Evolutionary conservation across 2,329 filamentous ascomycete species (phyloP).

Genomic region (Blastomyces silverae): DNA sequence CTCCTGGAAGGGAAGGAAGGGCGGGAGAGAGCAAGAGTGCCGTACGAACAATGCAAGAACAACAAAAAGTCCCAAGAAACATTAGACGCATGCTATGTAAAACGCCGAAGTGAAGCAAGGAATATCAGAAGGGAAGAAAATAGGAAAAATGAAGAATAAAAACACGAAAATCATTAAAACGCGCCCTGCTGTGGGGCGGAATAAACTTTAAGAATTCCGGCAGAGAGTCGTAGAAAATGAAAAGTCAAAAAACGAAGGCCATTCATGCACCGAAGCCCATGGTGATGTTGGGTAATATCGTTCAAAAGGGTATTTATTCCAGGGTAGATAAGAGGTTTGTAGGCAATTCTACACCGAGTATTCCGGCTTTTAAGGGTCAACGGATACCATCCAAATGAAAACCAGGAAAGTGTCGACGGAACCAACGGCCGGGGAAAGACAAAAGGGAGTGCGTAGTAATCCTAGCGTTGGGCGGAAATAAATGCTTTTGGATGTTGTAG

Average conservation of each 20-base stretch:
- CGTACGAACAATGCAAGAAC: background rate
- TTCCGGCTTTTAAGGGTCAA: background rate
- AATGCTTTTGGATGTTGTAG: background rate
- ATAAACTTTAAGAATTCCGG: background rate
- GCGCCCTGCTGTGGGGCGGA: background rate
- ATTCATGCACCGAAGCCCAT: background rate
- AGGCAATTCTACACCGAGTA: background rate
- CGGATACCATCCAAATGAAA: conserved; percentile 6
- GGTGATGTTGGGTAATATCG: background rate
- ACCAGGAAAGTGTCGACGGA: background rate
- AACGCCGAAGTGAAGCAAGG: conserved; percentile 5
- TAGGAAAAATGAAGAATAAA: background rate
- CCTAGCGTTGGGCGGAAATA: background rate
- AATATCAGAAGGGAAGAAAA: background rate
- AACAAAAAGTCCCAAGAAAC: background rate
- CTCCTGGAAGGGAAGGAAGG: background rate
- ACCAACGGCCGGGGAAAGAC: background rate
- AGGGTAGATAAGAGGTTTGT: background rate
- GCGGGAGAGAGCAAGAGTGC: background rate
- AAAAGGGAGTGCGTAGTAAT: background rate
- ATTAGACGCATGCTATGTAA: conserved; percentile 2
- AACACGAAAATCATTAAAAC: background rate
- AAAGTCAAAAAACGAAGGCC: background rate
- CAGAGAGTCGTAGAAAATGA: background rate
- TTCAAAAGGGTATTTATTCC: background rate